Conservation (phyloP, 2,329 filamentous ascomycete genomes). For the Hypomyces rosellus region DNA sequence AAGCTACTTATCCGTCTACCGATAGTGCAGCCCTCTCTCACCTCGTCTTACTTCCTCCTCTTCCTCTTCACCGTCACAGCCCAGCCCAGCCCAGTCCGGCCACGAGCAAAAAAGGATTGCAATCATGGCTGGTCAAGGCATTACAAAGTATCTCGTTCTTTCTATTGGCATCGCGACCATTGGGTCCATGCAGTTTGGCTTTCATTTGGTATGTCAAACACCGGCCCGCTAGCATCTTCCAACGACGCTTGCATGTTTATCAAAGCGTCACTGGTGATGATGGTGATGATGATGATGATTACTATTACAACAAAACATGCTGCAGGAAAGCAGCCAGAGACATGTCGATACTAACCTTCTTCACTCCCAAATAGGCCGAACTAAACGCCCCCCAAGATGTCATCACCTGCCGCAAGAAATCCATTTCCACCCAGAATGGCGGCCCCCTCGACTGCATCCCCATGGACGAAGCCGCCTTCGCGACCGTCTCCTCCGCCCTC, state of each 20-base stretch:
- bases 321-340: too few species aligned
- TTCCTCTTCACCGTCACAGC: not conserved
- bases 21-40: not conserved
- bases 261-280: too few species aligned
- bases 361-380: constrained; percentile 54
- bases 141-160: constrained; percentile 70
- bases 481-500: constrained; percentile 82
- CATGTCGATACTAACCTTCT: not conserved
- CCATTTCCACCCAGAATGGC: constrained; percentile 28
- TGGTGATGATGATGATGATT: too few species aligned
- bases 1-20: too few species aligned
- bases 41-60: not conserved
- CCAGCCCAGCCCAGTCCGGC: too few species aligned
- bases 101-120: not conserved
- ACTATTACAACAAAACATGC: too few species aligned
- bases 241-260: too few species aligned
- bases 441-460: constrained; percentile 72
- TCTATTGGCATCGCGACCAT: constrained; percentile 71
- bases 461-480: constrained; percentile 78
- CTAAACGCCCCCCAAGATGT: constrained; percentile 93
- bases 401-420: constrained; percentile 70
- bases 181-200: constrained; percentile 90
- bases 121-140: constrained; percentile 25
- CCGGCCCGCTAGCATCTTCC: not conserved
- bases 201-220: constrained; percentile 63